These are phyloP conservation scores for Quercus aquifolioides DNA, from an alignment of 306 rosid genomes.

Conservation along the genomic window DNA sequence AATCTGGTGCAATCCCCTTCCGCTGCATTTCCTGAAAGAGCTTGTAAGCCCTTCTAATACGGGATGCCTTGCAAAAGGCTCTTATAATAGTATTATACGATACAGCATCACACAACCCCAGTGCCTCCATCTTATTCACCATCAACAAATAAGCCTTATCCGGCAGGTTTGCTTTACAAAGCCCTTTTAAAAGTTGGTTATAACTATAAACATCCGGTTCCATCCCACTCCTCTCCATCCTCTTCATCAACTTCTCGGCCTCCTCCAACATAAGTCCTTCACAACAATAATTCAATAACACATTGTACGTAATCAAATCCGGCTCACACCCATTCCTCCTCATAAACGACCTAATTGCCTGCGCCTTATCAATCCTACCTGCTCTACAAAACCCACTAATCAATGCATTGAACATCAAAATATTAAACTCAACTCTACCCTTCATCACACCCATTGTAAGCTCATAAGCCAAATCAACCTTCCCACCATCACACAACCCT, in stretches of 20 bases:
- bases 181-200: slow-evolving; percentile 70
- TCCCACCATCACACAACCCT: slow-evolving; percentile 72
- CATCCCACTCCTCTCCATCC: slow-evolving; percentile 67
- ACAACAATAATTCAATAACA: slow-evolving; percentile 77
- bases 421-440: slow-evolving; percentile 46
- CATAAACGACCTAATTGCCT: slow-evolving; percentile 68
- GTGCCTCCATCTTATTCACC: slow-evolving; percentile 60
- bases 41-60: slow-evolving; percentile 58
- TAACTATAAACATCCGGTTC: slow-evolving; percentile 76
- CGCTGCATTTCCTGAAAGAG: slow-evolving; percentile 71
- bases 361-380: slow-evolving; percentile 69
- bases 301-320: slow-evolving; percentile 82
- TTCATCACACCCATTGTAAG: slow-evolving; percentile 58
- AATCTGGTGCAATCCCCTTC: slow-evolving; percentile 69
- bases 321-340: slow-evolving; percentile 61
- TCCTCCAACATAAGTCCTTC: slow-evolving; percentile 62
- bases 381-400: slow-evolving; percentile 71
- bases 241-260: slow-evolving; percentile 58
- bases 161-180: slow-evolving; percentile 55
- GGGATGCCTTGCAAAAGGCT: slow-evolving; percentile 54
- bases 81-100: slow-evolving; percentile 75
- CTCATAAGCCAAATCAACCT: slow-evolving; percentile 88
- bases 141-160: slow-evolving; percentile 70
- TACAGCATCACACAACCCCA: slow-evolving; percentile 67
- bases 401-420: slow-evolving; percentile 63